A percentile compares a stretch with the other conserved stretches of the same genome.
Evolutionary conservation across 257 asterid species (phyloP).

Genomic region (Solanum megistacrolobum): DNA sequence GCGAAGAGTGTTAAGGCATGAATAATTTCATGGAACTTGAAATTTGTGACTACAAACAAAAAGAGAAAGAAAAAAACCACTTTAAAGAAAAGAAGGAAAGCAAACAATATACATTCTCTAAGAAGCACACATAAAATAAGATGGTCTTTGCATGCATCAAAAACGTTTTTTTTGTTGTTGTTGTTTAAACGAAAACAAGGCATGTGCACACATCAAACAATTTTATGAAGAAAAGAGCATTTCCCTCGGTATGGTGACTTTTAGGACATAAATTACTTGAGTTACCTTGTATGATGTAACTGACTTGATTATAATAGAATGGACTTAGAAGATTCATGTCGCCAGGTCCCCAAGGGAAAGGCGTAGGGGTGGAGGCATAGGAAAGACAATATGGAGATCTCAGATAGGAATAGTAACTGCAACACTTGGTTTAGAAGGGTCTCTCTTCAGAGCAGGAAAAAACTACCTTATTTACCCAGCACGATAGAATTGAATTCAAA

Average conservation of each 20-base stretch:
- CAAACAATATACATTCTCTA: slow-evolving; percentile 45
- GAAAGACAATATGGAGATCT: neutral
- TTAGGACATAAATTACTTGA: neutral
- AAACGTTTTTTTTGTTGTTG: neutral
- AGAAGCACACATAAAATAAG: slow-evolving; percentile 37
- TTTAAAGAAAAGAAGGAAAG: neutral
- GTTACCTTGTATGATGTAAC: neutral
- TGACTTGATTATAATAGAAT: neutral
- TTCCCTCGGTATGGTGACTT: neutral
- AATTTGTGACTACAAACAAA: neutral
- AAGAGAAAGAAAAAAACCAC: neutral
- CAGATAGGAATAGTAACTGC: neutral
- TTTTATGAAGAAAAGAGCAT: neutral
- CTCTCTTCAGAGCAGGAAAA: too few relatives aligned
- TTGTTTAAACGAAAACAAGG: neutral
- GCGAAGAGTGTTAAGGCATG: neutral
- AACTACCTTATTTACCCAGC: too few relatives aligned
- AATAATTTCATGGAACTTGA: neutral
- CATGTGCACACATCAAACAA: neutral
- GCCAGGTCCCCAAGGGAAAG: neutral
- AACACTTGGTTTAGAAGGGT: neutral
- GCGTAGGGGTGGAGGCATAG: neutral
- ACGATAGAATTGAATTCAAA: too few relatives aligned
- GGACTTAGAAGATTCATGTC: neutral
- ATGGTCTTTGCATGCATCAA: neutral